Evolutionary conservation across 1,284 basidiomycete genomes (phyloP).

Genomic region (Singerocomus inundabilis): DNA sequence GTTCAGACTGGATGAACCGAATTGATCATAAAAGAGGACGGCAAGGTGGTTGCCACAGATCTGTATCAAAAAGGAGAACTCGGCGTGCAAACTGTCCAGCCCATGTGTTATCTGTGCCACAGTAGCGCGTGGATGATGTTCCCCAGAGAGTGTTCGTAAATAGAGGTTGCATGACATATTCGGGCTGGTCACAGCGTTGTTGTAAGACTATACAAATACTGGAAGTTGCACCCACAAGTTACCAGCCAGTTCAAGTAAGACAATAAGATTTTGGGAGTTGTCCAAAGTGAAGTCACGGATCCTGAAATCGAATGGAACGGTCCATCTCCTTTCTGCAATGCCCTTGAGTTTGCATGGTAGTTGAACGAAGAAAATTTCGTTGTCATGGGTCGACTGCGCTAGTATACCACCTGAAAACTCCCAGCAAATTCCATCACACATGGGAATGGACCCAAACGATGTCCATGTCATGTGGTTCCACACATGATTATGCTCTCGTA

Average conservation of each 20-base stretch:
- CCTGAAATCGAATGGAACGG: slow-evolving; percentile 38
- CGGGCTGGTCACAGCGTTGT: slow-evolving; percentile 17
- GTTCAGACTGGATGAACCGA: slow-evolving; percentile 23
- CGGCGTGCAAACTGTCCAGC: not conserved
- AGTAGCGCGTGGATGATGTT: slow-evolving; percentile 21
- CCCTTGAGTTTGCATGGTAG: slow-evolving; percentile 49
- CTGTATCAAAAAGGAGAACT: slow-evolving; percentile 26
- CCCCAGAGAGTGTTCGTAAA: slow-evolving; percentile 28
- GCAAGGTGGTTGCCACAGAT: slow-evolving; percentile 30
- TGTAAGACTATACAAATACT: not conserved
- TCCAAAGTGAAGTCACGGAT: slow-evolving; percentile 65
- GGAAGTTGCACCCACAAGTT: slow-evolving; percentile 17
- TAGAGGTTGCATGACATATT: slow-evolving; percentile 23
- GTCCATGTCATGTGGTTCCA: slow-evolving; percentile 48
- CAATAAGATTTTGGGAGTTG: slow-evolving; percentile 55
- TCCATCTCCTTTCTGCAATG: slow-evolving; percentile 49
- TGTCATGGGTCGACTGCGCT: slow-evolving; percentile 38
- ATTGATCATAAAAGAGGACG: slow-evolving; percentile 18
- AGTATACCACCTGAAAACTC: slow-evolving; percentile 61
- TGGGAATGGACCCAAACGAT: slow-evolving; percentile 36
- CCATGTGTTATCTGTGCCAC: slow-evolving; percentile 14
- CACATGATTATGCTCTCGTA: slow-evolving; percentile 42
- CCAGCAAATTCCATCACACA: slow-evolving; percentile 43
- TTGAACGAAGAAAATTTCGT: slow-evolving; percentile 39
- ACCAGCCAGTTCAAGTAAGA: slow-evolving; percentile 42